Evolutionary conservation across 306 rosid genomes (phyloP).

Genomic region (Sindora glabra): DNA sequence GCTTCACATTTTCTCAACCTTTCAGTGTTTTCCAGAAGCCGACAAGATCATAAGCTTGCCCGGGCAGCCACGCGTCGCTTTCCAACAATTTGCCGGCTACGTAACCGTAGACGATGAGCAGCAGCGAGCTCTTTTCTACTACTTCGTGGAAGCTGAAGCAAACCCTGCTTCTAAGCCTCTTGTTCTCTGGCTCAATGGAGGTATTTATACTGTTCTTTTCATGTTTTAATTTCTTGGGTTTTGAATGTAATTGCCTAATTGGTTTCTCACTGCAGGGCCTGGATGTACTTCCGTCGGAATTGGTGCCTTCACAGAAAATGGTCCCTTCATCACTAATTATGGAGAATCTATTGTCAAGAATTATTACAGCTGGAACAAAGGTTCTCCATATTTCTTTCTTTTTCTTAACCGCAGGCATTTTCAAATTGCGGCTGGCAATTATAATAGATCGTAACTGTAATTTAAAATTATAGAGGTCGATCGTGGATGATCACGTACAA

Average conservation of each 20-base stretch:
- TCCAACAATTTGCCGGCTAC: constrained; percentile 36
- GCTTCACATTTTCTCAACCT: too few species aligned
- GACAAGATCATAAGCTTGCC: constrained; percentile 28
- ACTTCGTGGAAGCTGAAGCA: constrained; percentile 30
- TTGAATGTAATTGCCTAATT: too few species aligned
- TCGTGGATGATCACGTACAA: too few species aligned
- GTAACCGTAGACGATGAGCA: constrained; percentile 16
- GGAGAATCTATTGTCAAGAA: constrained; percentile 7
- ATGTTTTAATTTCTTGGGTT: background rate
- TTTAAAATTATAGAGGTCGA: too few species aligned
- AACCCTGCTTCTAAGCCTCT: constrained; percentile 33
- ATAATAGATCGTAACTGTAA: too few species aligned
- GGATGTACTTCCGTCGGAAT: constrained; percentile 27
- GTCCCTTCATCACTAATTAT: constrained; percentile 19
- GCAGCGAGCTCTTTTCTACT: constrained; percentile 30
- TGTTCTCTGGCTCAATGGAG: constrained; percentile 41
- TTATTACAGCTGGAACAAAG: constrained; percentile 35
- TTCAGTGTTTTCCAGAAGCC: background rate
- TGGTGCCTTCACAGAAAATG: constrained; percentile 32
- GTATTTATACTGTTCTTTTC: too few species aligned
- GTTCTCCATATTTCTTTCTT: too few species aligned
- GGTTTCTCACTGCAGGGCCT: constrained; percentile 21
- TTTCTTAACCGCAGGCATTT: background rate
- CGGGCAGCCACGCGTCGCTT: constrained; percentile 23
- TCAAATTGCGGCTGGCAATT: too few species aligned